A percentile compares a stretch with the other conserved stretches of the same genome.
Conservation (phyloP, 306 rosid genomes). For the Psophocarpus tetragonolobus region DNA sequence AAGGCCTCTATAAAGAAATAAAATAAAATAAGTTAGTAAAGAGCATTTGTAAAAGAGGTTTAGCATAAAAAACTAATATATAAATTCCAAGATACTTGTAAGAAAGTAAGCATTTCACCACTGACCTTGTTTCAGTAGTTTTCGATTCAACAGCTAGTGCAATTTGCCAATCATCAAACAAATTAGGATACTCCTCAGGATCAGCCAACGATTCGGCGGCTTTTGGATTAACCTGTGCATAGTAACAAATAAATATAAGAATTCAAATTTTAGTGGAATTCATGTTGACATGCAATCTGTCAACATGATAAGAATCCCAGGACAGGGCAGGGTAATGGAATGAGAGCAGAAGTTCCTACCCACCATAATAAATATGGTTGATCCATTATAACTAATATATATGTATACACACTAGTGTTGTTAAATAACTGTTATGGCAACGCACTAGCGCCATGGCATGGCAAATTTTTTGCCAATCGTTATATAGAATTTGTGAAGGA, state of each 20-base stretch:
- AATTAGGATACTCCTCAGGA: constrained; percentile 95
- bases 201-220: constrained; percentile 98
- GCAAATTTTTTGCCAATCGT: too few species aligned
- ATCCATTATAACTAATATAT: constrained; percentile 11
- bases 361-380: constrained; percentile 2
- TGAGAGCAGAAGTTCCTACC: neutral
- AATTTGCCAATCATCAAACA: constrained; percentile 97
- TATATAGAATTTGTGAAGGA: too few species aligned
- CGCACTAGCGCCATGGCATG: too few species aligned
- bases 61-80: neutral
- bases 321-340: constrained; percentile 5
- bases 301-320: constrained; percentile 24
- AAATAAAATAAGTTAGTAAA: constrained; percentile 23
- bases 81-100: constrained; percentile 3
- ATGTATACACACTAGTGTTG: too few species aligned
- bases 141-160: constrained; percentile 91
- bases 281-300: neutral
- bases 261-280: neutral
- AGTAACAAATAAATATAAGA: constrained; percentile 18
- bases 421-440: too few species aligned
- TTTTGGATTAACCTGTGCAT: constrained; percentile 79
- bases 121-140: constrained; percentile 70
- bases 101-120: constrained; percentile 6
- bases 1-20: constrained; percentile 63
- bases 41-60: constrained; percentile 13